Evolutionary conservation across 1,139 yeast genomes (phyloP).

Genomic region (Yamadazyma conglobata): DNA sequence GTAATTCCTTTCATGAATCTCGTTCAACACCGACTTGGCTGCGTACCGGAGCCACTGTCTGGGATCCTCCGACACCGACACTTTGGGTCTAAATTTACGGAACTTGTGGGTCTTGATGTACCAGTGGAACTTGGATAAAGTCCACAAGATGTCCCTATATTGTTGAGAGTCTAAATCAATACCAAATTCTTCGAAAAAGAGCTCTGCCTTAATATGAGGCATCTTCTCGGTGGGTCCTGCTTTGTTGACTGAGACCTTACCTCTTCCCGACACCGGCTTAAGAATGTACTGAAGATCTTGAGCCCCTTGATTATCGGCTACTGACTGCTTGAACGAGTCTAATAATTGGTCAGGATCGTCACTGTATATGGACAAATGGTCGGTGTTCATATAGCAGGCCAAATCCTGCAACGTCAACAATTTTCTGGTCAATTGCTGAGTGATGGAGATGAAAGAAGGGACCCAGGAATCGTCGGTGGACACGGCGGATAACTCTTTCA

Average conservation of each 20-base stretch:
- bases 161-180: conserved; percentile 81
- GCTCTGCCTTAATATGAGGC: conserved; percentile 75
- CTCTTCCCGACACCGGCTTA: conserved; percentile 86
- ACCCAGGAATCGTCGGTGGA: conserved; percentile 85
- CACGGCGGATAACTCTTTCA: conserved; percentile 85
- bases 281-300: conserved; percentile 60
- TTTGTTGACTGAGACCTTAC: conserved; percentile 79
- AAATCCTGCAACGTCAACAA: conserved; percentile 71
- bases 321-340: conserved; percentile 33
- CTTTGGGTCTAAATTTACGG: conserved; percentile 65
- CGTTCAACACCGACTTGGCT: conserved; percentile 66
- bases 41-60: conserved; percentile 80
- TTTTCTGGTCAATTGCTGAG: conserved; percentile 69
- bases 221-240: conserved; percentile 60
- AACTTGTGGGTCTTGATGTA: conserved; percentile 73
- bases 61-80: conserved; percentile 63
- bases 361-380: conserved; percentile 45
- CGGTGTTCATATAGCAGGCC: conserved; percentile 84
- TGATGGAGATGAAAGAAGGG: conserved; percentile 77
- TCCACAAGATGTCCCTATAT: conserved; percentile 76
- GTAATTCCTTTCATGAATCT: conserved; percentile 75
- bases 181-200: conserved; percentile 85
- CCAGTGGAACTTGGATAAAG: conserved; percentile 80
- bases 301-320: conserved; percentile 19
- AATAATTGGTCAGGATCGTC: conserved; percentile 45